Conservation (phyloP, 1,284 basidiomycete species). For the Limonomyces culmigenus region DNA sequence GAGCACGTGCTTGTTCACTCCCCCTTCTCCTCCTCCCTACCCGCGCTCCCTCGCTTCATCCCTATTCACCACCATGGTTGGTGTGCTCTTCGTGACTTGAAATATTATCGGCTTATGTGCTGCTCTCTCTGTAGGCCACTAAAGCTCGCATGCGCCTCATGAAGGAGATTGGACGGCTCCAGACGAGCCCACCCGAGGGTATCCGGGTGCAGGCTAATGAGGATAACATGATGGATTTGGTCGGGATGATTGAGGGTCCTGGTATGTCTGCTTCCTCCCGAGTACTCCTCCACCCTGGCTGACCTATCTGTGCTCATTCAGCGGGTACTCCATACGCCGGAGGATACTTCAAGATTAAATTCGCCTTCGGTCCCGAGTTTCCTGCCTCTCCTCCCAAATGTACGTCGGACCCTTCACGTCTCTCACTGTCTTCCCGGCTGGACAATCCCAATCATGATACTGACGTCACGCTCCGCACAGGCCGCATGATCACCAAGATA, state of each 20-base stretch:
- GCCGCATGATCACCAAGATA: slow-evolving; percentile 83
- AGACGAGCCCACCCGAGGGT: slow-evolving; percentile 71
- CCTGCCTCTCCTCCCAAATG: slow-evolving; percentile 86
- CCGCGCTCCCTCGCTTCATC: too few relatives aligned
- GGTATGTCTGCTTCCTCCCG: slow-evolving; percentile 36
- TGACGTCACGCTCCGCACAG: slow-evolving; percentile 20
- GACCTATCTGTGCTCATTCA: slow-evolving; percentile 19
- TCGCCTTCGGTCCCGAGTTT: slow-evolving; percentile 81
- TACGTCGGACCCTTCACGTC: too few relatives aligned
- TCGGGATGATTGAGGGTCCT: slow-evolving; percentile 66
- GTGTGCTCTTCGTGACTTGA: too few relatives aligned
- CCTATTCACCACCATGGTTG: too few relatives aligned
- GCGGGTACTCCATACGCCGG: slow-evolving; percentile 86
- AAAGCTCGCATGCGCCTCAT: too few relatives aligned
- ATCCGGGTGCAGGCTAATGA: slow-evolving; percentile 73
- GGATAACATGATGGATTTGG: slow-evolving; percentile 71
- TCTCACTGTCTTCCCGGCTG: slow-evolving; percentile 3
- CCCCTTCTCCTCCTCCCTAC: too few relatives aligned
- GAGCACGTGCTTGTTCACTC: too few relatives aligned
- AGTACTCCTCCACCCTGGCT: too few relatives aligned
- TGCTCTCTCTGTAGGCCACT: too few relatives aligned
- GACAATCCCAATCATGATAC: background rate
- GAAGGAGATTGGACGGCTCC: slow-evolving; percentile 68
- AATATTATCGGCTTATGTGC: too few relatives aligned
- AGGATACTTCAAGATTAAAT: slow-evolving; percentile 79